Evolutionary conservation across 73 alveolate genomes (phyloP).

Genomic region (Symbiodinium natans): DNA sequence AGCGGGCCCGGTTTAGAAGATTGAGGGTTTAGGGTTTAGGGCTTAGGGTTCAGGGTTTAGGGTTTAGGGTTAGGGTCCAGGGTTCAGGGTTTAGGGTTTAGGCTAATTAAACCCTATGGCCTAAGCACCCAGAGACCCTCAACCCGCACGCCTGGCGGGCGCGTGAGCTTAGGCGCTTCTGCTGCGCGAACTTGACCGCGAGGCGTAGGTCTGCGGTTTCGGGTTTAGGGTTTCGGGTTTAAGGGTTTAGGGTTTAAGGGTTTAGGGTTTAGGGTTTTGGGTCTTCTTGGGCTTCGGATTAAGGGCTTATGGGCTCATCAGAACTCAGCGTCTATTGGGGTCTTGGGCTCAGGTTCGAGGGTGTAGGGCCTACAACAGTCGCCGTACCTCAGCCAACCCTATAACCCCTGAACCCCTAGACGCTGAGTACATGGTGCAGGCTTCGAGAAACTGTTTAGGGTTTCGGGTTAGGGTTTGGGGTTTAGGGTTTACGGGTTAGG

Average conservation of each 20-base stretch:
- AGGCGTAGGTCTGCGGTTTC: conserved; percentile 20
- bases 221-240: background rate
- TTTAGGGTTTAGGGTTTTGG: too few relatives aligned
- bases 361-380: background rate
- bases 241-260: background rate
- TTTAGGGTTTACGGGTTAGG: too few relatives aligned
- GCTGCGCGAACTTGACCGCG: conserved; percentile 73
- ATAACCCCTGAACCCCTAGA: background rate
- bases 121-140: too few relatives aligned
- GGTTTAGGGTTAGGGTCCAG: background rate
- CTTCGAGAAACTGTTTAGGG: too few relatives aligned
- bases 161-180: conserved; percentile 1
- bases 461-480: too few relatives aligned
- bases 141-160: conserved; percentile 61
- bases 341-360: background rate
- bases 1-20: too few relatives aligned
- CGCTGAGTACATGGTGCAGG: too few relatives aligned
- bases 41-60: background rate
- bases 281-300: background rate
- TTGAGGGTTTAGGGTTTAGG: too few relatives aligned
- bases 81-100: background rate
- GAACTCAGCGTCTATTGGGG: background rate
- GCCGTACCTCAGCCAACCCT: background rate
- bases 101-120: background rate
- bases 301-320: background rate